phyloP scores from a whole-genome alignment of 352 stramenopile genomes.

The Hyaloperonospora arabidopsidis region DNA sequence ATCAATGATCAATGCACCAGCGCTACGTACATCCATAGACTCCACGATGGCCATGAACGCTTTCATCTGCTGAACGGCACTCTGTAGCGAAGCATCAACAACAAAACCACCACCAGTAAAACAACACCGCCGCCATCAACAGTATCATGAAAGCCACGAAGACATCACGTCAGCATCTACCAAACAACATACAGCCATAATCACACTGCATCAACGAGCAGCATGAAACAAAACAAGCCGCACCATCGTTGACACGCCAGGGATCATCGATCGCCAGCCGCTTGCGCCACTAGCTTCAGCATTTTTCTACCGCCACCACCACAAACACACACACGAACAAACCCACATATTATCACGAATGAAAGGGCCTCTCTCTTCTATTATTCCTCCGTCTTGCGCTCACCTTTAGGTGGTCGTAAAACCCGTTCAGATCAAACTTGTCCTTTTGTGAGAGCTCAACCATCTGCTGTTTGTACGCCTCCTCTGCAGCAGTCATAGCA shows the following conservation, averaged over 20 bases:
- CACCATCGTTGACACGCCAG: constrained; percentile 71
- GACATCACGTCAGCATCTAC: neutral
- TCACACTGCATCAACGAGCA: constrained; percentile 3
- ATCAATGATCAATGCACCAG: neutral
- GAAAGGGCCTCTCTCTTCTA: neutral
- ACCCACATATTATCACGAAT: no score
- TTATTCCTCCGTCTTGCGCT: neutral
- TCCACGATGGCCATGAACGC: constrained; percentile 73
- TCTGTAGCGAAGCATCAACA: constrained; percentile 26
- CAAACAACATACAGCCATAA: constrained; percentile 5
- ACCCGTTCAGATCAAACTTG: constrained; percentile 66
- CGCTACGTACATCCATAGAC: constrained; percentile 43
- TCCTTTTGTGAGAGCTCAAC: constrained; percentile 54
- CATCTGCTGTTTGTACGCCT: constrained; percentile 73
- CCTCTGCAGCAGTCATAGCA: constrained; percentile 25
- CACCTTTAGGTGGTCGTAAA: constrained; percentile 67
- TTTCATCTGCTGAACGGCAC: constrained; percentile 81
- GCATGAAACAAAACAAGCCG: neutral
- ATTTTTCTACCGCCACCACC: constrained; percentile 51
- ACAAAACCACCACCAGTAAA: no score
- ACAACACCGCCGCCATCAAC: no score
- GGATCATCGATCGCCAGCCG: constrained; percentile 76
- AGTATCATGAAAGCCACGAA: no score
- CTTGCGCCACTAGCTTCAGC: constrained; percentile 57
- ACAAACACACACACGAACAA: neutral